Conservation (phyloP, 371 early-diverging fungal species). For the Lichtheimia ornata region DNA sequence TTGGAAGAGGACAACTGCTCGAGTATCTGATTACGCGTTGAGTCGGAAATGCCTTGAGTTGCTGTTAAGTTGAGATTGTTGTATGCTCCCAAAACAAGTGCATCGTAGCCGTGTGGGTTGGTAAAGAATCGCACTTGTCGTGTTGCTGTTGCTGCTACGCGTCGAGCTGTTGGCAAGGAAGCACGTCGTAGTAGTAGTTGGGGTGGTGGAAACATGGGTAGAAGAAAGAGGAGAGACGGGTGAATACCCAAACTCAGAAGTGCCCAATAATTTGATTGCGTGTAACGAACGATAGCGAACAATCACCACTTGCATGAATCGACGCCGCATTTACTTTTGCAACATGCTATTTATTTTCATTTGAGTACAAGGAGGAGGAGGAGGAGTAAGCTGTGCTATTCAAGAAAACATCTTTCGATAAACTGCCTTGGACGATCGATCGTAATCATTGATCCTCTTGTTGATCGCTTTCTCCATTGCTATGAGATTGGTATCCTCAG, state of each 20-base stretch:
- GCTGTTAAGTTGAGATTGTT: conserved; percentile 22
- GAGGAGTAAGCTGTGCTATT: not conserved
- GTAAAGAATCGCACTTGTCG: conserved; percentile 25
- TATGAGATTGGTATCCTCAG: conserved; percentile 22
- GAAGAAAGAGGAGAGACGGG: too few species aligned
- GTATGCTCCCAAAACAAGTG: conserved; percentile 39
- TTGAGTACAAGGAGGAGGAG: not conserved
- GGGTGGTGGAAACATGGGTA: too few species aligned
- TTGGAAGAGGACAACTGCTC: conserved; percentile 42
- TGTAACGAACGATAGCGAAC: too few species aligned
- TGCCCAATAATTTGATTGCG: too few species aligned
- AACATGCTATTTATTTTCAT: not conserved
- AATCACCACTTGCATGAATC: too few species aligned
- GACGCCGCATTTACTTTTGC: too few species aligned
- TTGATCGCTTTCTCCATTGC: conserved; percentile 9
- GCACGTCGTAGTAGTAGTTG: too few species aligned
- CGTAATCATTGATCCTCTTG: conserved; percentile 13
- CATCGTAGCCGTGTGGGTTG: conserved; percentile 35
- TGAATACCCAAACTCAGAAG: too few species aligned
- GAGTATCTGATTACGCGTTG: conserved; percentile 31
- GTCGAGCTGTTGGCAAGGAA: too few species aligned
- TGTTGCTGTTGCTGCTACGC: too few species aligned
- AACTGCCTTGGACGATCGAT: conserved; percentile 20
- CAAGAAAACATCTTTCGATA: conserved; percentile 33
- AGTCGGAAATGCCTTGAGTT: conserved; percentile 24